Conservation (phyloP, 2,329 filamentous ascomycete genomes). For the Knoxdaviesia proteae region DNA sequence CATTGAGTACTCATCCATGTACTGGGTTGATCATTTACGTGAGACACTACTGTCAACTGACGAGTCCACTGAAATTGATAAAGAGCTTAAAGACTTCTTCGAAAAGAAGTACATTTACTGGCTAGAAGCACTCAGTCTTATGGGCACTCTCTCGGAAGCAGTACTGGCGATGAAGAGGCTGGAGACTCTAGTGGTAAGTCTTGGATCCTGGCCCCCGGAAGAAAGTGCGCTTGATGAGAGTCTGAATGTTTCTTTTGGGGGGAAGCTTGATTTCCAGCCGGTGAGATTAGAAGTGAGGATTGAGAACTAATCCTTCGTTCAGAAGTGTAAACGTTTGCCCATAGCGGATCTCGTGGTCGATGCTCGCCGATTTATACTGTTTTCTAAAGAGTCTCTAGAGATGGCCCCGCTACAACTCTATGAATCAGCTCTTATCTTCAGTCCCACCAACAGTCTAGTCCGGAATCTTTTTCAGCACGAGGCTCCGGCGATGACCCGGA, state of each 20-base stretch:
- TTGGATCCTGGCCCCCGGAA: background rate
- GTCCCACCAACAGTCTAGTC: slow-evolving; percentile 5
- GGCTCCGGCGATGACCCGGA: too few relatives aligned
- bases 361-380: slow-evolving; percentile 10
- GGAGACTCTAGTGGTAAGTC: slow-evolving; percentile 4
- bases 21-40: slow-evolving; percentile 14
- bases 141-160: slow-evolving; percentile 8
- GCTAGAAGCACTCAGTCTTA: slow-evolving; percentile 18
- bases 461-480: too few relatives aligned
- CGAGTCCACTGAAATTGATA: background rate
- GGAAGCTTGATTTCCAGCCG: too few relatives aligned
- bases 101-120: slow-evolving; percentile 15
- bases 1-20: slow-evolving; percentile 11
- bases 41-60: background rate
- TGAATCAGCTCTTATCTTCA: slow-evolving; percentile 12
- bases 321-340: background rate
- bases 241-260: too few relatives aligned
- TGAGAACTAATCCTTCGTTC: background rate
- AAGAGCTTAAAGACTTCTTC: slow-evolving; percentile 11
- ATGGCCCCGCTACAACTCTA: slow-evolving; percentile 12
- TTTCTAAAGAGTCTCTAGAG: slow-evolving; percentile 9
- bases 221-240: background rate
- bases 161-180: slow-evolving; percentile 8
- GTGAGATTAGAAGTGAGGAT: too few relatives aligned
- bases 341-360: slow-evolving; percentile 8